These are phyloP conservation scores for Fusarium metavorans DNA, from an alignment of 2,329 filamentous ascomycete species.

Conservation along the genomic window DNA sequence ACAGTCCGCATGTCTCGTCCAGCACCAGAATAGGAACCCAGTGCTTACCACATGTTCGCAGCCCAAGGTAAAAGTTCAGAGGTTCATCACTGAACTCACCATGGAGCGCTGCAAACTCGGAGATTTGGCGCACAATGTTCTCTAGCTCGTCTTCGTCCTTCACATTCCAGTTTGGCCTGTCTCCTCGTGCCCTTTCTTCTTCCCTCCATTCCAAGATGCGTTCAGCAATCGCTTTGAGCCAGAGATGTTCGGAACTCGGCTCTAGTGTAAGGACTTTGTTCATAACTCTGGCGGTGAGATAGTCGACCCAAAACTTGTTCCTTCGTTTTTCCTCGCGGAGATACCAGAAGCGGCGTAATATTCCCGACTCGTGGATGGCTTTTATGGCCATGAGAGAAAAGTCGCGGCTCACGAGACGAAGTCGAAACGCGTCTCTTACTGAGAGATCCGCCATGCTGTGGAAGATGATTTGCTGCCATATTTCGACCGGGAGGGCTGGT, in stretches of 20 bases:
- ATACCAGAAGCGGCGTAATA: neutral
- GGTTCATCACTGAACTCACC: neutral
- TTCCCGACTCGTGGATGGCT: neutral
- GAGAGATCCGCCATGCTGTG: neutral
- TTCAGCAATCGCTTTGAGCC: neutral
- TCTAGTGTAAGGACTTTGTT: neutral
- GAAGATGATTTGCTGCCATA: neutral
- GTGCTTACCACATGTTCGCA: neutral
- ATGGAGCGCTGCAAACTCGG: neutral
- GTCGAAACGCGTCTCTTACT: neutral
- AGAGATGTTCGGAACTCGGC: neutral
- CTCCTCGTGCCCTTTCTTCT: neutral
- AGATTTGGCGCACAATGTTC: neutral
- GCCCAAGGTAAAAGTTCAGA: neutral
- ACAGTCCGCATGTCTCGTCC: neutral
- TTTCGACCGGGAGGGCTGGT: neutral
- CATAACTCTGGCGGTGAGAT: neutral
- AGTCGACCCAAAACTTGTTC: neutral
- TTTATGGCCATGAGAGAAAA: neutral
- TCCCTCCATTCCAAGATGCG: neutral
- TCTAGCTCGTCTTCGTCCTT: neutral
- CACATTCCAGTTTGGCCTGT: neutral
- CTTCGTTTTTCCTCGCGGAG: neutral
- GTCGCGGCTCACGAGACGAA: neutral
- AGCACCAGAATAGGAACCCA: neutral